These are phyloP conservation scores for Penicillium canescens DNA, from an alignment of 495 filamentous ascomycete genomes.

Conservation along the genomic window DNA sequence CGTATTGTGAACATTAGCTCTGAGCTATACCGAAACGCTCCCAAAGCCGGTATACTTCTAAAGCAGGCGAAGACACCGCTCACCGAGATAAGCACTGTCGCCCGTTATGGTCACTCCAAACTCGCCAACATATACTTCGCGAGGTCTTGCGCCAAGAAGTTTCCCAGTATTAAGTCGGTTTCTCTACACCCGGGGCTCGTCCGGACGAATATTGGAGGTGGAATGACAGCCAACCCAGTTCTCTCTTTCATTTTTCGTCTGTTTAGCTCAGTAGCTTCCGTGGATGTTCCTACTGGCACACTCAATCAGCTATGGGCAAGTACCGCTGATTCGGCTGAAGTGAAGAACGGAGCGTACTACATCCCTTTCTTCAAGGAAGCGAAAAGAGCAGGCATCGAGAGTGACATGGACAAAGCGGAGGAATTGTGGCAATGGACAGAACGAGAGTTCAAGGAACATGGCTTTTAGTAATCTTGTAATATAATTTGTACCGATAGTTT, in stretches of 20 bases:
- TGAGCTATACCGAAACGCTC: constrained; percentile 30
- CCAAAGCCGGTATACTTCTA: constrained; percentile 53
- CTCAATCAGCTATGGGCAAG: constrained; percentile 54
- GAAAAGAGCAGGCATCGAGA: background rate
- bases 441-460: too few relatives aligned
- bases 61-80: background rate
- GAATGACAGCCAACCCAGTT: too few relatives aligned
- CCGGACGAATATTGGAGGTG: constrained; percentile 28
- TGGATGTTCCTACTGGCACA: constrained; percentile 29
- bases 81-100: constrained; percentile 11
- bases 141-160: constrained; percentile 36
- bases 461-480: too few relatives aligned
- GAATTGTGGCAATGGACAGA: constrained; percentile 55
- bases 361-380: constrained; percentile 41
- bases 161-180: constrained; percentile 37
- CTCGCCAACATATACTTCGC: constrained; percentile 49
- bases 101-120: constrained; percentile 44
- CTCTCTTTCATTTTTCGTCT: background rate
- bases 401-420: constrained; percentile 39
- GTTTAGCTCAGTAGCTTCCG: constrained; percentile 9
- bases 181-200: constrained; percentile 41
- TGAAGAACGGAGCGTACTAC: constrained; percentile 46
- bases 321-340: constrained; percentile 21
- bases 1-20: constrained; percentile 39
- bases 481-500: background rate